phyloP scores from a whole-genome alignment of 2,329 filamentous ascomycete genomes.

The Trichoderma oligosporum region DNA sequence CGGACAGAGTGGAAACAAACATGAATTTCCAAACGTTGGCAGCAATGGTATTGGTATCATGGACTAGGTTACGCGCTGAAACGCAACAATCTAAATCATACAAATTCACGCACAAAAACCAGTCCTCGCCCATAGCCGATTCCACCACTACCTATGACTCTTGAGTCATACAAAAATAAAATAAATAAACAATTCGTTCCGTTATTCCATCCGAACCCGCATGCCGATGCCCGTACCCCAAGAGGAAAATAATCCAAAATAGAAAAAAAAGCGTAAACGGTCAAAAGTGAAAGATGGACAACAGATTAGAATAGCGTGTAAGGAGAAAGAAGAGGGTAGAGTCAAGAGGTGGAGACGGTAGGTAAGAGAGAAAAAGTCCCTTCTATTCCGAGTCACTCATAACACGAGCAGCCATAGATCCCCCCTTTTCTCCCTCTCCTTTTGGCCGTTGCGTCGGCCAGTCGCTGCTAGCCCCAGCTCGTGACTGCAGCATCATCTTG shows the following conservation, averaged over 20 bases:
- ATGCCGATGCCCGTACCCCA: background rate
- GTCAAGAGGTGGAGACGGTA: background rate
- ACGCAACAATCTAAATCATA: constrained; percentile 21
- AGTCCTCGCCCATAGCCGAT: constrained; percentile 19
- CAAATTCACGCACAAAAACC: constrained; percentile 20
- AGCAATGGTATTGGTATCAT: constrained; percentile 21
- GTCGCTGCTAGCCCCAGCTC: background rate
- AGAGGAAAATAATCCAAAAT: background rate
- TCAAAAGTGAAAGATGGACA: background rate
- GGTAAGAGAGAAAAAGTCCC: background rate
- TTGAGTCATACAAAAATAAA: background rate
- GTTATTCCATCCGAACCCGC: constrained; percentile 1
- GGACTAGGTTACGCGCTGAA: constrained; percentile 21
- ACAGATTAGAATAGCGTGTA: background rate
- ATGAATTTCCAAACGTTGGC: background rate
- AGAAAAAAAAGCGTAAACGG: background rate
- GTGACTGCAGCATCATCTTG: background rate
- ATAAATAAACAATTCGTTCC: background rate
- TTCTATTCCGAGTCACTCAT: background rate
- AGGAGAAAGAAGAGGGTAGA: background rate
- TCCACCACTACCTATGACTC: constrained; percentile 14
- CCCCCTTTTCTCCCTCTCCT: background rate
- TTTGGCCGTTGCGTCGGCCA: background rate
- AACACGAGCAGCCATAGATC: background rate
- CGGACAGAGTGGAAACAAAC: background rate